Evolutionary conservation across 805 yeast species (phyloP).

Genomic region (Lipomyces sp.): DNA sequence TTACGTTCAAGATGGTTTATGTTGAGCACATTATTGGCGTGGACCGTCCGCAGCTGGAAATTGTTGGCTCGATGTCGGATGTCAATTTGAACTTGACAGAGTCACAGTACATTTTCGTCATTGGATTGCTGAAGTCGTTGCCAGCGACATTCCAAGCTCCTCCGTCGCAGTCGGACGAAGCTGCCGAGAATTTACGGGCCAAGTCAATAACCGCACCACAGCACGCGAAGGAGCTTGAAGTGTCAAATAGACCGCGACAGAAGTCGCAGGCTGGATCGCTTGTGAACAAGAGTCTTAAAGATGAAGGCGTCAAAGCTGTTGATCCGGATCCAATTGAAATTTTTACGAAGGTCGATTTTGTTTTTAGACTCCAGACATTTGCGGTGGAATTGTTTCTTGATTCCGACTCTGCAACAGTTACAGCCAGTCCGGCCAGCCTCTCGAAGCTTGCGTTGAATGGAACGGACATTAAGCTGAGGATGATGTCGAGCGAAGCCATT

Average conservation of each 20-base stretch:
- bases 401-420: slow-evolving; percentile 29
- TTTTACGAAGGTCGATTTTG: slow-evolving; percentile 31
- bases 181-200: slow-evolving; percentile 6
- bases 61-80: slow-evolving; percentile 32
- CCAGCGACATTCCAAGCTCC: slow-evolving; percentile 28
- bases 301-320: neutral
- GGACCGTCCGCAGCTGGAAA: slow-evolving; percentile 29
- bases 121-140: slow-evolving; percentile 26
- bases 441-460: slow-evolving; percentile 61
- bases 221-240: slow-evolving; percentile 1
- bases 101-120: slow-evolving; percentile 30
- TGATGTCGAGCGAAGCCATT: slow-evolving; percentile 55
- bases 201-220: neutral
- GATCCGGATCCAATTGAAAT: neutral
- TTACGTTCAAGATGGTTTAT: slow-evolving; percentile 41
- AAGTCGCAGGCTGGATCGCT: slow-evolving; percentile 8
- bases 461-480: slow-evolving; percentile 48
- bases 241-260: slow-evolving; percentile 6
- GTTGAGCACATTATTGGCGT: slow-evolving; percentile 32
- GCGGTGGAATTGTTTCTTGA: slow-evolving; percentile 32
- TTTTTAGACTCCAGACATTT: slow-evolving; percentile 24
- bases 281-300: slow-evolving; percentile 2
- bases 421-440: slow-evolving; percentile 36
- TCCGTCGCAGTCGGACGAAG: slow-evolving; percentile 17
- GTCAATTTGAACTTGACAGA: slow-evolving; percentile 30